Base-by-base conservation (phyloP, 352 stramenopile species). In the Stramenopiles sp. region DNA sequence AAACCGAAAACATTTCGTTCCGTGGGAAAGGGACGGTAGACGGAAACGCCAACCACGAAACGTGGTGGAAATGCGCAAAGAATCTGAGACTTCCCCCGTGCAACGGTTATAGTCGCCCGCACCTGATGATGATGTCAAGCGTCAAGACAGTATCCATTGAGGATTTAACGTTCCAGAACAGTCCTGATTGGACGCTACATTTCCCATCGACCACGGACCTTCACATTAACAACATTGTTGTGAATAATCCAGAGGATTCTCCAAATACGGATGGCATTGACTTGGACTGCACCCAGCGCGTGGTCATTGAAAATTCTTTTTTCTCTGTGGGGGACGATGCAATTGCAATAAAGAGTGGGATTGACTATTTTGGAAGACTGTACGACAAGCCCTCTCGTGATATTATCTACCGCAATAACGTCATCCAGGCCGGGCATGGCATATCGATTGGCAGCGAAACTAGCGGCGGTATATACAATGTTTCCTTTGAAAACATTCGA, bases 231-330 rank as follows among this genome's bases (percentile, higher is more conserved):
- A 71, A 71, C 55, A 71, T 71, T 71, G 55, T 71, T 22, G 27
- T 71, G 22, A 27, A 71, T 27, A 71, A 71, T 27, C 55, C 55
- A 27, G 27, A 22, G 22, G 55, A 71, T 27, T 22, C 55, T 27
- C 55, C 55, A 31, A 78, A 78, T 33, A 78, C 71, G 4, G 71
- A 78, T 78, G 4, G 71, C 8, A 33, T 78, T 78, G 71, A 78
- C 14, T 14, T 14, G 4, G 71, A 78, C 14, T 78, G 4, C 4
- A 14, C 71, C 22, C 1, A 4, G 22, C 4, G 14, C 22, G 71
- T 78, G 4, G 4, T 14, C 14, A 33, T 78, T 14, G 4, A 8
- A 33, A 33, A 78, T 14, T 78, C 4, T 78, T 14, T 14, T 33
- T 78, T 78, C 4, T 33, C 30, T 78, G 71, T 4, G 1, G 71